Conservation (phyloP, 371 early-diverging fungal genomes). For the Capniomyces stellatus region DNA sequence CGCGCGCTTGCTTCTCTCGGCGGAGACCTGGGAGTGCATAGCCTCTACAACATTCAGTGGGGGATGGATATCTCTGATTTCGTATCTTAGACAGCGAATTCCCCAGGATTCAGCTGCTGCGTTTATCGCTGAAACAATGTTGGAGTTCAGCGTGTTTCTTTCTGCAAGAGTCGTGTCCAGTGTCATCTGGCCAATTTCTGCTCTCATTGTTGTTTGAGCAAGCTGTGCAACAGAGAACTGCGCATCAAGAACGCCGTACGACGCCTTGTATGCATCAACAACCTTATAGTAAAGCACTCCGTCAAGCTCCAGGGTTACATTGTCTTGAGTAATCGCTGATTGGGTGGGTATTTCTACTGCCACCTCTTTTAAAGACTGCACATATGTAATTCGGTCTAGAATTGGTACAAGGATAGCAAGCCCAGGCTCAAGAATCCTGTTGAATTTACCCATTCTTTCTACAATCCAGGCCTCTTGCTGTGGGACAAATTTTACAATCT, state of each 20-base stretch:
- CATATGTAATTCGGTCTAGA: conserved; percentile 77
- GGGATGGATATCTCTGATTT: conserved; percentile 91
- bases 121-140: conserved; percentile 92
- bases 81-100: conserved; percentile 82
- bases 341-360: conserved; percentile 90
- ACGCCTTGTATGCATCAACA: conserved; percentile 88
- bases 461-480: conserved; percentile 94
- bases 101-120: conserved; percentile 90
- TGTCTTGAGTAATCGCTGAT: conserved; percentile 88
- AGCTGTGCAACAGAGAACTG: conserved; percentile 89
- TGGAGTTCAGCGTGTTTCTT: conserved; percentile 73
- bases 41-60: conserved; percentile 86
- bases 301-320: conserved; percentile 88
- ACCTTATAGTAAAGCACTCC: conserved; percentile 91
- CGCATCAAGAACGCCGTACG: conserved; percentile 90
- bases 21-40: conserved; percentile 95
- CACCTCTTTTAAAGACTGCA: conserved; percentile 85
- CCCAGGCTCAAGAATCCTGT: conserved; percentile 79
- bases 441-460: conserved; percentile 71
- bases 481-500: conserved; percentile 70
- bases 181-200: conserved; percentile 96
- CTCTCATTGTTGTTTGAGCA: conserved; percentile 96
- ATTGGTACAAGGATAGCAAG: conserved; percentile 74
- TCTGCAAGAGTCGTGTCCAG: conserved; percentile 90
- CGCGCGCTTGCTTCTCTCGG: conserved; percentile 90